Conservation (phyloP, 2,329 filamentous ascomycete genomes). For the Aureobasidium sp. region DNA sequence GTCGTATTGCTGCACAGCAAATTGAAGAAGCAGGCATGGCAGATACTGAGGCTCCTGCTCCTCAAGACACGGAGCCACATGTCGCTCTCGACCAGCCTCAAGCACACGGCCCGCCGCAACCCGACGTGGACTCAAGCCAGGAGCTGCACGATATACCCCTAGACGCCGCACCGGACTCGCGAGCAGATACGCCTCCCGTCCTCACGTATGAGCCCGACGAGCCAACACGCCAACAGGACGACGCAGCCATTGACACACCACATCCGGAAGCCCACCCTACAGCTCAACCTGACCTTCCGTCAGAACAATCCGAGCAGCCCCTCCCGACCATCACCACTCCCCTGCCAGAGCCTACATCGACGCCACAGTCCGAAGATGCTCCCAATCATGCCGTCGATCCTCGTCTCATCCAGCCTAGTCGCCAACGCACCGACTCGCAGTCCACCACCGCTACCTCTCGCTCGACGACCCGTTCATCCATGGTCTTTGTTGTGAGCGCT, state of each 20-base stretch:
- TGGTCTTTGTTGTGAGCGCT: constrained; percentile 91
- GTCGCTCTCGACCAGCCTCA: background rate
- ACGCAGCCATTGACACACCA: background rate
- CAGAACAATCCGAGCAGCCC: background rate
- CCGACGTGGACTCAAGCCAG: constrained; percentile 5
- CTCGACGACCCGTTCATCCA: constrained; percentile 69
- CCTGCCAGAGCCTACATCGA: background rate
- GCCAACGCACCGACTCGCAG: constrained; percentile 53
- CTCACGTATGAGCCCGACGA: constrained; percentile 1
- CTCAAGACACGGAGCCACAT: constrained; percentile 3
- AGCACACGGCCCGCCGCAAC: background rate
- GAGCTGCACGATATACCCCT: constrained; percentile 11
- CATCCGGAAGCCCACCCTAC: background rate
- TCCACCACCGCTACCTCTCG: constrained; percentile 49
- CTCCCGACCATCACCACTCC: background rate
- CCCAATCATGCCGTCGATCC: constrained; percentile 1
- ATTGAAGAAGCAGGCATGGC: constrained; percentile 15
- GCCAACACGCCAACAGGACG: background rate
- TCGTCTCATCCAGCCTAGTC: constrained; percentile 19
- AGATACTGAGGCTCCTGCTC: constrained; percentile 16
- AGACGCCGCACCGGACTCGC: background rate
- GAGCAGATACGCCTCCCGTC: background rate
- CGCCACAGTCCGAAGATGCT: background rate
- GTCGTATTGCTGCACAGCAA: background rate
- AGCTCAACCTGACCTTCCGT: background rate